Conservation (phyloP, 306 rosid species). For the Cucurbita argyrosperma region DNA sequence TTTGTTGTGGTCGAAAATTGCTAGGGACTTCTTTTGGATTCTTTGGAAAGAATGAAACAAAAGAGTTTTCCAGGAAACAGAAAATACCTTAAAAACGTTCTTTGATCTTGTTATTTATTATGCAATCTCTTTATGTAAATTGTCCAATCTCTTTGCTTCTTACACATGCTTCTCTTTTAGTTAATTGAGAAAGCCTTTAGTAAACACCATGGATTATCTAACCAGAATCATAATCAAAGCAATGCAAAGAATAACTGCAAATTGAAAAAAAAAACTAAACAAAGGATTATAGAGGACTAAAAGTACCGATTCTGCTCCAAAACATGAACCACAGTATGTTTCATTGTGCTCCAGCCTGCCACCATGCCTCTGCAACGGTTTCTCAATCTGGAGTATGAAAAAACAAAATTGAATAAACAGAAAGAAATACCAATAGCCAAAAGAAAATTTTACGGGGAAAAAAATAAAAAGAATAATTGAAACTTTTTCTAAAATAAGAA, state of each 20-base stretch:
- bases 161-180: too few relatives aligned
- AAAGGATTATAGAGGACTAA: slow-evolving; percentile 14
- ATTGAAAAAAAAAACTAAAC: not conserved
- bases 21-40: too few relatives aligned
- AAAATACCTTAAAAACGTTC: too few relatives aligned
- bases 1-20: too few relatives aligned
- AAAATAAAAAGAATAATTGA: not conserved
- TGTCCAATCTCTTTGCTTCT: too few relatives aligned
- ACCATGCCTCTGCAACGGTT: slow-evolving; percentile 84
- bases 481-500: slow-evolving; percentile 1
- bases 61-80: too few relatives aligned
- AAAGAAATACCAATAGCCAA: not conserved
- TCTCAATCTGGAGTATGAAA: slow-evolving; percentile 55
- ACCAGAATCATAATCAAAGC: not conserved
- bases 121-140: too few relatives aligned
- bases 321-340: slow-evolving; percentile 87
- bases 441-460: not conserved
- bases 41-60: too few relatives aligned
- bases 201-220: too few relatives aligned
- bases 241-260: not conserved
- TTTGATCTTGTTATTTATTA: too few relatives aligned
- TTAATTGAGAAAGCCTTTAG: too few relatives aligned
- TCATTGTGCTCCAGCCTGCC: slow-evolving; percentile 82
- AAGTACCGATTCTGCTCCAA: slow-evolving; percentile 72
- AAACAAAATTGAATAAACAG: not conserved